phyloP scores from a whole-genome alignment of 495 filamentous ascomycete genomes.

The Penicillium chermesinum region DNA sequence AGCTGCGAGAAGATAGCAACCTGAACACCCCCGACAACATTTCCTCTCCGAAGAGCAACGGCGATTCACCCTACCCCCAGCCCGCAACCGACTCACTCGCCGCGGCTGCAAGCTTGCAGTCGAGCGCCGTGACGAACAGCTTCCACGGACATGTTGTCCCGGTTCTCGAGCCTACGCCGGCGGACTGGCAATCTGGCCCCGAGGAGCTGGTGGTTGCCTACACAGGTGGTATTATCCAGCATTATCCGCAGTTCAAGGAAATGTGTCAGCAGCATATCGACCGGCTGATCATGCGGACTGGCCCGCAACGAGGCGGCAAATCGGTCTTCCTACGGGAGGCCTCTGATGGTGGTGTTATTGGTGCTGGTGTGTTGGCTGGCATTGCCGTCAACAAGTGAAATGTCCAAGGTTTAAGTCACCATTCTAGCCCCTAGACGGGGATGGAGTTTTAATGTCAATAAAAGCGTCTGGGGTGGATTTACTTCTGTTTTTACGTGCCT shows the following conservation, averaged over 20 bases:
- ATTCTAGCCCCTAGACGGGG: not conserved
- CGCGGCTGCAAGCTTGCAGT: conserved; percentile 4
- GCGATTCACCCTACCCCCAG: conserved; percentile 7
- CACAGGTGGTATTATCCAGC: conserved; percentile 71
- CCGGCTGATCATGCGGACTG: conserved; percentile 54
- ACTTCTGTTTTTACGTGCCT: conserved; percentile 1
- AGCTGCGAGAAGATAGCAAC: conserved; percentile 43
- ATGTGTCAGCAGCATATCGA: conserved; percentile 66
- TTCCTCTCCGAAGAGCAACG: conserved; percentile 28
- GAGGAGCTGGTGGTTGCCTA: conserved; percentile 71
- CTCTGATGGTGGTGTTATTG: conserved; percentile 70
- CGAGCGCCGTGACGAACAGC: conserved; percentile 10
- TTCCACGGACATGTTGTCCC: conserved; percentile 41
- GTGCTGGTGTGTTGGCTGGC: conserved; percentile 70
- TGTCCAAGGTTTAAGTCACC: not conserved
- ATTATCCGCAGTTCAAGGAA: conserved; percentile 67
- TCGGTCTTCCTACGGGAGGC: conserved; percentile 63
- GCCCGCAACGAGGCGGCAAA: conserved; percentile 48
- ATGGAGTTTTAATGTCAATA: conserved; percentile 7
- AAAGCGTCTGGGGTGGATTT: conserved; percentile 6
- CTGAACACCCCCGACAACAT: conserved; percentile 31
- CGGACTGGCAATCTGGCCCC: conserved; percentile 44
- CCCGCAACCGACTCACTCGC: conserved; percentile 6
- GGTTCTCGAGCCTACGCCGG: conserved; percentile 33
- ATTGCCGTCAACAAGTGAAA: conserved; percentile 38